Evolutionary conservation across 208 protist species (phyloP).

Genomic region (Acanthamoeba sp.): DNA sequence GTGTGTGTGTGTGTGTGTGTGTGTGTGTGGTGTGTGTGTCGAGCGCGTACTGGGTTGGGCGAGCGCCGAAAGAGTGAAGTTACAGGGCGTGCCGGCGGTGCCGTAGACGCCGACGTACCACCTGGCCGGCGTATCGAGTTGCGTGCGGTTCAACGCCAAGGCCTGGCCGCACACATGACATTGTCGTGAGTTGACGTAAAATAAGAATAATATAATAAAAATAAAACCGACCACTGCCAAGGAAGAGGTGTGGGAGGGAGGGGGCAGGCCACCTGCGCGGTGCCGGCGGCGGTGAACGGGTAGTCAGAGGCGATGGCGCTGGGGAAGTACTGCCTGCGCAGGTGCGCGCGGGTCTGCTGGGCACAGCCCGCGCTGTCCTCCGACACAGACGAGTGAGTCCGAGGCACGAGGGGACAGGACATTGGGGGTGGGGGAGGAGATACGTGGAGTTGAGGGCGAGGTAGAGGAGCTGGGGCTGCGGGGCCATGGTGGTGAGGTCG

Average conservation of each 20-base stretch:
- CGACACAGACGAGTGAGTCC: not conserved
- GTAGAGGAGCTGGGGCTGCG: not conserved
- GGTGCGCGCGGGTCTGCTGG: not conserved
- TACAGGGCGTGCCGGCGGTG: not conserved
- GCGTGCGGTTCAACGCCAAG: not conserved
- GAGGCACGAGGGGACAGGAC: not conserved
- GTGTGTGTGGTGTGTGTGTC: too few relatives aligned
- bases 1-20: too few relatives aligned
- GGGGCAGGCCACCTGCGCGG: not conserved
- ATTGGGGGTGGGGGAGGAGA: not conserved
- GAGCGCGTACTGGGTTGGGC: not conserved
- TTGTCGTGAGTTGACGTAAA: not conserved
- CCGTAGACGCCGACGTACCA: conserved; percentile 8
- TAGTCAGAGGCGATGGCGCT: not conserved
- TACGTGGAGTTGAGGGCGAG: not conserved
- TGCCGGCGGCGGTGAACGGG: not conserved
- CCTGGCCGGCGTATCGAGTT: not conserved
- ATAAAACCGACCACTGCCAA: too few relatives aligned
- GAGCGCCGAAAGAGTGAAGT: not conserved
- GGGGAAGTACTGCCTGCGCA: conserved; percentile 10
- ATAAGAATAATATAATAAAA: too few relatives aligned
- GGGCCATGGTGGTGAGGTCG: not conserved
- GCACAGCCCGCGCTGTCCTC: not conserved
- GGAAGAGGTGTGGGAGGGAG: too few relatives aligned
- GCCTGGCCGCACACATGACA: not conserved